phyloP scores from a whole-genome alignment of 2,329 filamentous ascomycete genomes.

The Thelonectria rubi region DNA sequence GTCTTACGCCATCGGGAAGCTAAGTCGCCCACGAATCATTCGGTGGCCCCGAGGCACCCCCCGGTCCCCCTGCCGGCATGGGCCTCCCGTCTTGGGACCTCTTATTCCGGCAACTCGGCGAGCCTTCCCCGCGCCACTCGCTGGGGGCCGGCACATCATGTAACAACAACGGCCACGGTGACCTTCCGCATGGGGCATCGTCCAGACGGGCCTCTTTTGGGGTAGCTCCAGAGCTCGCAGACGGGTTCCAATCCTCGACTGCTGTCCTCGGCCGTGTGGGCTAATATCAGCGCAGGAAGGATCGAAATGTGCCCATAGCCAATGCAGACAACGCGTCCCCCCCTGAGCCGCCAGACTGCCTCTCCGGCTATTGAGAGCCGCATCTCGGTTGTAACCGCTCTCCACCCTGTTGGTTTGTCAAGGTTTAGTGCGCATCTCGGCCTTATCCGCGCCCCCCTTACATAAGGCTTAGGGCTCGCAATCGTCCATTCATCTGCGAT shows the following conservation, averaged over 20 bases:
- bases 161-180: not conserved
- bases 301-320: slow-evolving; percentile 19
- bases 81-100: slow-evolving; percentile 6
- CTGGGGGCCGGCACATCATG: not conserved
- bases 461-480: slow-evolving; percentile 17
- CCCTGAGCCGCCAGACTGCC: not conserved
- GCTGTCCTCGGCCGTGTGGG: slow-evolving; percentile 4
- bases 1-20: slow-evolving; percentile 13
- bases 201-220: not conserved
- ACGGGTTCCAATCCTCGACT: not conserved
- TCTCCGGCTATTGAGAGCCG: not conserved
- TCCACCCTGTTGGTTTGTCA: slow-evolving; percentile 2
- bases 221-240: not conserved
- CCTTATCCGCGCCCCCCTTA: slow-evolving; percentile 12
- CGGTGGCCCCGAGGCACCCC: not conserved
- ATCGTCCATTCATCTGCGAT: not conserved
- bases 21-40: slow-evolving; percentile 1
- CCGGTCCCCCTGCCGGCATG: not conserved
- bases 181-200: slow-evolving; percentile 1
- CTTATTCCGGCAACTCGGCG: slow-evolving; percentile 6
- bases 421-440: slow-evolving; percentile 12
- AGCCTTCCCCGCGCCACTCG: slow-evolving; percentile 16
- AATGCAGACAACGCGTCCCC: slow-evolving; percentile 3
- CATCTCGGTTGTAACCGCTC: slow-evolving; percentile 16
- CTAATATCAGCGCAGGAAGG: slow-evolving; percentile 28